Evolutionary conservation across 2,329 filamentous ascomycete genomes (phyloP), one percentile per base, ranked within the genome.

Genomic region (Verticillium tricorpus): DNA sequence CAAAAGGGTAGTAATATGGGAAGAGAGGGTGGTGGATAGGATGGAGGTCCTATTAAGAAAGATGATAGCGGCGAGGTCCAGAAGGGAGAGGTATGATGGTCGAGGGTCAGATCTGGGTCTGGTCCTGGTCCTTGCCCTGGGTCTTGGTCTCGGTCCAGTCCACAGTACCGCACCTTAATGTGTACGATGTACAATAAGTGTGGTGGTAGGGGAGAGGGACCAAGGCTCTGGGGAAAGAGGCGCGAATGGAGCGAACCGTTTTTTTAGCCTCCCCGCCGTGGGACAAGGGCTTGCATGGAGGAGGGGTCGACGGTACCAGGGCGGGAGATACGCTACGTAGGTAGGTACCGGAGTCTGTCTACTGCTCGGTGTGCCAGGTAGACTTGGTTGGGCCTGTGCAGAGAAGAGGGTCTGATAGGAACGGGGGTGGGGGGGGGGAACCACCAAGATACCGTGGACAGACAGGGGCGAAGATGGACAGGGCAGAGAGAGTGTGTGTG

Each of bases 231-330:
- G 64, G 64, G 62, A 32, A 60, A 63, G 60, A 61, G n/a, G 62
- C 63, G 64, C 63, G 61, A 50, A 62, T 64, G 64, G 50, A 64
- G 64, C 57, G 59, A 63, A 63, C 60, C 34, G 61, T 64, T 56
- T 62, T 40, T 58, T 63, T 45, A 58, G 60, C 57, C 39, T 58
- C 34, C 57, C 57, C 22, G 63, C 32, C 31, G 61, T 59, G 57
- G 59, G 59, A 56, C 55, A 50, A 61, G 31, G 56, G 63, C 52
- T 60, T 66, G 58, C 64, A 65, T 66, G 64, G 64, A 66, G 61
- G 61, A 66, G 61, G 64, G 64, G 64, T 65, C 64, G 64, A 61
- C 64, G 40, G 40, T 19, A 50, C 40, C 40, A 50, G 40, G 40
- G 40, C 40, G 40, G 22, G 40, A 50, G 40, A 22, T 50, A 50